These are phyloP conservation scores for Pythium grandisporangium DNA, from an alignment of 352 stramenopile species.

Conservation along the genomic window DNA sequence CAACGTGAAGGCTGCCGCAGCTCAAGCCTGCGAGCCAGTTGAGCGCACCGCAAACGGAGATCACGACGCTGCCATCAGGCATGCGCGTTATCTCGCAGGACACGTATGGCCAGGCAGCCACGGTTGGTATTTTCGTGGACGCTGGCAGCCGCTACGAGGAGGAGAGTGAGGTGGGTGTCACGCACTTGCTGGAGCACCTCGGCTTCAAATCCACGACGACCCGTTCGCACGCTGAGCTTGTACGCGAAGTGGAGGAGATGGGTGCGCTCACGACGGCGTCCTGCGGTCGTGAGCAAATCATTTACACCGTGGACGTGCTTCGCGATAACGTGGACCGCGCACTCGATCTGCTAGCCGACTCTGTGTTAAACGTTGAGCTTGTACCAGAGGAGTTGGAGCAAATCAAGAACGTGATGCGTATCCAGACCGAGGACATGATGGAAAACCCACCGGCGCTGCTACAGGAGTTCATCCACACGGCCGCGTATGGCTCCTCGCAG, in stretches of 20 bases:
- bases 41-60: slow-evolving; percentile 82
- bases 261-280: slow-evolving; percentile 89
- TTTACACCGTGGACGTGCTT: slow-evolving; percentile 96
- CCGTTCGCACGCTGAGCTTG: slow-evolving; percentile 75
- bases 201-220: slow-evolving; percentile 92
- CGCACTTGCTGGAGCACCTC: slow-evolving; percentile 92
- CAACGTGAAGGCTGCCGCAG: slow-evolving; percentile 51
- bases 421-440: slow-evolving; percentile 90
- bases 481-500: slow-evolving; percentile 70
- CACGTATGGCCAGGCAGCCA: slow-evolving; percentile 93
- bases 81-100: slow-evolving; percentile 96
- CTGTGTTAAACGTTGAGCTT: slow-evolving; percentile 75
- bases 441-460: slow-evolving; percentile 79
- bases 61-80: slow-evolving; percentile 91
- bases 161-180: slow-evolving; percentile 75
- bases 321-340: slow-evolving; percentile 90
- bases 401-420: slow-evolving; percentile 91
- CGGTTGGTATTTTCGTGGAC: slow-evolving; percentile 92
- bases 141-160: slow-evolving; percentile 84
- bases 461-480: slow-evolving; percentile 81
- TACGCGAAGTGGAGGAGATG: slow-evolving; percentile 90
- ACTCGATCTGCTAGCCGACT: slow-evolving; percentile 87
- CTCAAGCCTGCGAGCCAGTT: slow-evolving; percentile 82
- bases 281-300: slow-evolving; percentile 92
- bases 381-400: slow-evolving; percentile 83